phyloP scores from a whole-genome alignment of 371 early-diverging fungal species.

The Actinomucor elegans region DNA sequence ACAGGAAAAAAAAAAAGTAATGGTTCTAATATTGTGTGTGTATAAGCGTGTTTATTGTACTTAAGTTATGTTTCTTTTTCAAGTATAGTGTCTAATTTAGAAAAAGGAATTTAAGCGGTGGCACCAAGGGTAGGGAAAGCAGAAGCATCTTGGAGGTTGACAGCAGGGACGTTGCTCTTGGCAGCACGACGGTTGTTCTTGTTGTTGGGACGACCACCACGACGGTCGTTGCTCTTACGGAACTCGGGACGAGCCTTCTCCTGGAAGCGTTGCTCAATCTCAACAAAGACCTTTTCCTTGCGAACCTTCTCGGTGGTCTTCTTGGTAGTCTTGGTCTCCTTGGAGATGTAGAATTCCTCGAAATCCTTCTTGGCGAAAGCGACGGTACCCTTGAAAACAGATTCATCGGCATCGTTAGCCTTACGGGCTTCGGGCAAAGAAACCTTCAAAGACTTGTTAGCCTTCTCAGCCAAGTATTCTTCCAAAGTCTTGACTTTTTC shows the following conservation, averaged over 20 bases:
- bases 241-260: conserved; percentile 48
- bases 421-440: conserved; percentile 65
- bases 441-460: conserved; percentile 65
- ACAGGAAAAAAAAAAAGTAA: too few relatives aligned
- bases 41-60: too few relatives aligned
- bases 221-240: conserved; percentile 23
- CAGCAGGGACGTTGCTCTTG: conserved; percentile 47
- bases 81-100: not conserved
- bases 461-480: conserved; percentile 75
- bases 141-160: conserved; percentile 71
- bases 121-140: conserved; percentile 80
- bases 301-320: conserved; percentile 44
- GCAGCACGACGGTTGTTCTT: conserved; percentile 39
- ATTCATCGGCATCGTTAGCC: conserved; percentile 78
- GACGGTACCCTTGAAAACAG: conserved; percentile 77
- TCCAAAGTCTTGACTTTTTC: conserved; percentile 76
- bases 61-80: not conserved
- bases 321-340: conserved; percentile 47
- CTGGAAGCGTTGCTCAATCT: conserved; percentile 52
- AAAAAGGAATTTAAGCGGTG: conserved; percentile 30
- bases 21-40: too few relatives aligned
- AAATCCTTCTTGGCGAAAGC: conserved; percentile 70
- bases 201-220: conserved; percentile 33
- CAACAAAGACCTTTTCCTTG: conserved; percentile 61
- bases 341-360: conserved; percentile 62